Base-by-base conservation (phyloP, 148 eudicot species). In the Mesembryanthemum crystallinum region DNA sequence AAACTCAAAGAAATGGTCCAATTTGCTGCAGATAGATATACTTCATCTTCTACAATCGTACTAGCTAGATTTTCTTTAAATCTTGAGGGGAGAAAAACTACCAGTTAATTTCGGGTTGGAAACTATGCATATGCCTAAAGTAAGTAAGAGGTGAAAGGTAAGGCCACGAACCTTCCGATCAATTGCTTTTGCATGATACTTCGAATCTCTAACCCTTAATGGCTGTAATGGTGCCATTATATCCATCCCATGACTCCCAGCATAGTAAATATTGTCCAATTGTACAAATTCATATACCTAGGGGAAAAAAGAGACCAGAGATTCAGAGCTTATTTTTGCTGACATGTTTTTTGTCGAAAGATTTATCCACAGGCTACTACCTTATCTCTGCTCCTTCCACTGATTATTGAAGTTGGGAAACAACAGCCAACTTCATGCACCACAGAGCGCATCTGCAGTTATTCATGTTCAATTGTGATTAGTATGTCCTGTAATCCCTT, bases 191-290 rank as follows among this genome's bases (percentile, higher is more conserved):
- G 84, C 76, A 32, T 82, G 82, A 72, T 78, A 71, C 45, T 82
- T 82, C 58, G 79, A 54, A 60, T 86, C 83, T 71, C 62, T 80
- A 24, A 62, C 58, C 68, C 60, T 61, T 33, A 65, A 45, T 71
- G 81, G 80, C 80, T 82, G 83, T 54, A 79, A 51, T 13, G 91
- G 89, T 51, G 87, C 91, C 84, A 84, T 84, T 64, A 88, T 88
- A 67, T 88, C 91, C 86, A 88, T 82, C 59, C 91, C 91, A 30
- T 88, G 91, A 74, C 91, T 88, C 58, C 91, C 91, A 68, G 91
- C 91, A 72, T 88, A 88, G 73, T 80, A 88, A 37, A 88, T 78
- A 75, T 84, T 76, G 59, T 86, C 84, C 37, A 88, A 57, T 71
- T 75, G 74, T 25, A 88, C 89, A 75, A 88, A 88, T n/a, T 77